Evolutionary conservation across 805 yeast species (phyloP).

Genomic region (Candida mattraensis): DNA sequence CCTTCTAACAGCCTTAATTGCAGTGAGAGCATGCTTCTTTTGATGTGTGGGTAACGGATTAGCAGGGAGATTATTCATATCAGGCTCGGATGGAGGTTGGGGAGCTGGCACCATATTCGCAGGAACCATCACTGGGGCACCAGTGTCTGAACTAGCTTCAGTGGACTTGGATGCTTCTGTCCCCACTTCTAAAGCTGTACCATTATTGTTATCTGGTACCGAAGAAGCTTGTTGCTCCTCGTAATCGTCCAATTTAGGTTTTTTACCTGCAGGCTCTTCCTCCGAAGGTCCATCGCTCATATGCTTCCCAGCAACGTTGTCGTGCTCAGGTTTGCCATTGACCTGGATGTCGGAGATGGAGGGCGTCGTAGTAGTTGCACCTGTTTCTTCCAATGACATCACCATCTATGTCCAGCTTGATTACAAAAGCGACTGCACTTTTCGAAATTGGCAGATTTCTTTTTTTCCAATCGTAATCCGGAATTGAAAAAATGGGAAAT

Average conservation of each 20-base stretch:
- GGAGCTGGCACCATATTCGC: constrained; percentile 61
- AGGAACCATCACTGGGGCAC: constrained; percentile 26
- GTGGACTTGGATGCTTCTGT: constrained; percentile 3
- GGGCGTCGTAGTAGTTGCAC: constrained; percentile 17
- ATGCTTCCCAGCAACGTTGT: constrained; percentile 13
- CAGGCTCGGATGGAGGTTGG: constrained; percentile 71
- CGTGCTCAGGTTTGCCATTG: constrained; percentile 14
- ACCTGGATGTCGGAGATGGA: constrained; percentile 13
- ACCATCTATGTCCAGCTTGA: constrained; percentile 18
- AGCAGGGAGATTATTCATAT: constrained; percentile 63
- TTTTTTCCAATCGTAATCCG: too few species aligned
- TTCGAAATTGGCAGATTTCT: constrained; percentile 19
- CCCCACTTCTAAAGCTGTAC: background rate
- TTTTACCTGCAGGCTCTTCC: constrained; percentile 13
- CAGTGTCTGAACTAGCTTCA: constrained; percentile 14
- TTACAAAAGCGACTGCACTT: constrained; percentile 8
- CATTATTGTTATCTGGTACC: constrained; percentile 2
- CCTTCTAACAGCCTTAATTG: constrained; percentile 83
- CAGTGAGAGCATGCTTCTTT: constrained; percentile 70
- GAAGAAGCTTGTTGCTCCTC: constrained; percentile 1
- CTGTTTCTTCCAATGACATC: constrained; percentile 30
- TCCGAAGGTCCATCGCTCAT: constrained; percentile 9
- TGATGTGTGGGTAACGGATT: constrained; percentile 82
- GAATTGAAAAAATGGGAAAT: constrained; percentile 23
- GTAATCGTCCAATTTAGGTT: constrained; percentile 10